Conservation (phyloP, 495 filamentous ascomycete species). For the Trichoderma gamsii region DNA sequence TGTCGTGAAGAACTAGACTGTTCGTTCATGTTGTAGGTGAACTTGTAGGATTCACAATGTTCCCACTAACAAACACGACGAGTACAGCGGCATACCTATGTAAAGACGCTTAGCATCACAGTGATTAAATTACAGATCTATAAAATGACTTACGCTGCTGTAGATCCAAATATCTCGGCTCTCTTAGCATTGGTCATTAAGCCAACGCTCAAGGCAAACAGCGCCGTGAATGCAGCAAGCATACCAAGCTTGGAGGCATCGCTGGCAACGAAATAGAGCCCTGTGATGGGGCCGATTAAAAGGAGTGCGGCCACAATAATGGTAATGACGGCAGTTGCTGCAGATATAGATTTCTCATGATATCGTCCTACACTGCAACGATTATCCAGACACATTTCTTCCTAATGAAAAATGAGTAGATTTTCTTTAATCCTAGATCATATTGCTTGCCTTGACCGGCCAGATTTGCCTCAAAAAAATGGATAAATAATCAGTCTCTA, state of each 20-base stretch:
- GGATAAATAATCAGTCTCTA: constrained; percentile 13
- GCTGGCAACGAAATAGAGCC: constrained; percentile 17
- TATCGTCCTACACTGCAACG: constrained; percentile 15
- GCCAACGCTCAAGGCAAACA: constrained; percentile 18
- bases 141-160: constrained; percentile 18
- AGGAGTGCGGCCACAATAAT: constrained; percentile 17
- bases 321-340: constrained; percentile 14
- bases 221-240: constrained; percentile 17
- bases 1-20: neutral
- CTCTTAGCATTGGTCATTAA: constrained; percentile 20
- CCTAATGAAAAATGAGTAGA: neutral
- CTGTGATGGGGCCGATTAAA: constrained; percentile 19
- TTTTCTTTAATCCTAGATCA: neutral
- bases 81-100: constrained; percentile 20
- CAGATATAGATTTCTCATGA: constrained; percentile 15
- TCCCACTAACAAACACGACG: constrained; percentile 20
- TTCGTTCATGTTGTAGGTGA: neutral
- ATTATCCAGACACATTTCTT: constrained; percentile 11
- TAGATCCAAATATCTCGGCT: constrained; percentile 20
- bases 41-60: neutral
- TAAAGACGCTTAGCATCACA: neutral
- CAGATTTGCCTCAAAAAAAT: constrained; percentile 8
- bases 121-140: neutral
- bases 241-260: constrained; percentile 12
- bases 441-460: constrained; percentile 12